Base-by-base conservation (phyloP, 768 basidiomycete species). In the Termitomyces sp. region DNA sequence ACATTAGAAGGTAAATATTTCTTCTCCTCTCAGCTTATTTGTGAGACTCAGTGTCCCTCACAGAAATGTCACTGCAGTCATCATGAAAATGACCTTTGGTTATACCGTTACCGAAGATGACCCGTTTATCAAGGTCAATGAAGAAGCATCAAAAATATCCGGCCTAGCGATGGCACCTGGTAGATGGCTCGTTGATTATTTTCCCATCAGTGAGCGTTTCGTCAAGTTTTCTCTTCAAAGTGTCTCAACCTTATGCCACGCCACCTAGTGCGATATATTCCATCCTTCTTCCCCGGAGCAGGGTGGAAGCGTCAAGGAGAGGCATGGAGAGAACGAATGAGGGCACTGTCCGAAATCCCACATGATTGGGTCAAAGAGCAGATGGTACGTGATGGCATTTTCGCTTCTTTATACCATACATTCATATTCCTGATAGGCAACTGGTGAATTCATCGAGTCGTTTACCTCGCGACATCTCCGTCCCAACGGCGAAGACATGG, bases 241-340 rank as follows among this genome's bases (percentile, higher is more conserved):
- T 40, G 14, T 10, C 25, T 25, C 25, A 25, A 46, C 10, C 25
- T 56, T 10, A 48, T 44, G 14, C 8, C 17, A 47, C 30, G 35
- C 35, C 5, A 43, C 23, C 2, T 32, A 78, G 76, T 82, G 21
- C 78, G 79, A 28, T 75, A 77, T 49, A 56, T 82, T n/a, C 82
- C 82, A 3, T 67, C 72, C 3, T 82, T 69, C 64, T 63, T 83
- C 30, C 82, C 82, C 7, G 78, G 79, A 12, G 74, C 75, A 6
- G 67, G 60, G 0, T 83, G 80, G 70, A 78, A 78, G 57, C 72
- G 75, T 5, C 72, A 77, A 63, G 81, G 76, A 28, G 64, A 69
- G 14, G 62, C 50, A 27, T 82, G 79, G 79, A 59, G 63, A 56
- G 60, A 63, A 59, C 73, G 72, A 55, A 67, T 70, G 49, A 66